phyloP scores from a whole-genome alignment of 108 stramenopile genomes.

The Seminavis robusta region DNA sequence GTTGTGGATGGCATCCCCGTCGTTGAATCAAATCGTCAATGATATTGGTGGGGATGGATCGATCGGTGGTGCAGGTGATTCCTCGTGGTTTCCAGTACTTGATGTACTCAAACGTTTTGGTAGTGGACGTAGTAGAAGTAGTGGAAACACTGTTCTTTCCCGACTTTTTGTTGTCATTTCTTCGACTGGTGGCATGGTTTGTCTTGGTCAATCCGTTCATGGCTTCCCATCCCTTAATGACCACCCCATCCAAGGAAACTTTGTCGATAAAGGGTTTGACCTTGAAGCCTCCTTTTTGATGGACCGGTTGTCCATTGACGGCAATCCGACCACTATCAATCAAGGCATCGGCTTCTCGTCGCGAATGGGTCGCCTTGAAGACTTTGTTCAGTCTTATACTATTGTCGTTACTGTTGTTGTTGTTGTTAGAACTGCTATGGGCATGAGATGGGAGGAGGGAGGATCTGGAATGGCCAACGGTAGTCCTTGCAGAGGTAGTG shows the following conservation, averaged over 20 bases:
- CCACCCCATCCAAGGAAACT: constrained; percentile 50
- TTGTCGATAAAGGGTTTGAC: constrained; percentile 61
- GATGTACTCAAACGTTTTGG: constrained; percentile 35
- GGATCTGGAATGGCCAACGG: too few relatives aligned
- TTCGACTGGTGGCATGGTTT: neutral
- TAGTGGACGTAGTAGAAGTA: constrained; percentile 1
- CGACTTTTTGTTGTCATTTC: neutral
- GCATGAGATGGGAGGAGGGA: too few relatives aligned
- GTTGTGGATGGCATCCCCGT: constrained; percentile 35
- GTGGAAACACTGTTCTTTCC: neutral
- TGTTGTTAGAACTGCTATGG: too few relatives aligned
- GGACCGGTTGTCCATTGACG: constrained; percentile 50
- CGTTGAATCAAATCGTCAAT: constrained; percentile 34
- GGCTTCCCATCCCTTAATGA: constrained; percentile 63
- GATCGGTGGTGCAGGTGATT: constrained; percentile 76
- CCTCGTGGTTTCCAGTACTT: constrained; percentile 84
- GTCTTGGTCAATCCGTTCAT: constrained; percentile 28
- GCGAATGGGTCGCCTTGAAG: constrained; percentile 71
- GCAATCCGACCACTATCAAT: constrained; percentile 59
- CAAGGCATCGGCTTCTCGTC: constrained; percentile 64
- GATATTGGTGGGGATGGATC: constrained; percentile 46
- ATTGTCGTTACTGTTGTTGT: too few relatives aligned
- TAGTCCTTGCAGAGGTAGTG: too few relatives aligned
- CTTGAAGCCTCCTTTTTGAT: constrained; percentile 17
- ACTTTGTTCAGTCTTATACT: constrained; percentile 85